phyloP scores from a whole-genome alignment of 495 filamentous ascomycete species.

The Lentithecium fluviatile region DNA sequence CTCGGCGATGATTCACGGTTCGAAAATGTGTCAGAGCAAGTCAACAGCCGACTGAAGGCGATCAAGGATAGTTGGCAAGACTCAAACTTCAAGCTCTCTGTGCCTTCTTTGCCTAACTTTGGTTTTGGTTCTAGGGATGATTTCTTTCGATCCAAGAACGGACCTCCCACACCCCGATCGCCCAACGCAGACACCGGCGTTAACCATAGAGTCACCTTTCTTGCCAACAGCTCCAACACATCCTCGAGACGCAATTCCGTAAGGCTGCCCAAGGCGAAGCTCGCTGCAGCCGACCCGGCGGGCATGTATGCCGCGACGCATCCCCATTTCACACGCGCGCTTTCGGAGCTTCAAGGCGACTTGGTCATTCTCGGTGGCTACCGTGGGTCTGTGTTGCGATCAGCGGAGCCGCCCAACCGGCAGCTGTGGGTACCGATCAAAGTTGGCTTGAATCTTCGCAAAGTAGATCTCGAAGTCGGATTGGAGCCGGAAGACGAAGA shows the following conservation, averaged over 20 bases:
- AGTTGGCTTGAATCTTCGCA: constrained; percentile 86
- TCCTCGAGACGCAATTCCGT: neutral
- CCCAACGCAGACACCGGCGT: constrained; percentile 28
- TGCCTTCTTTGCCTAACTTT: constrained; percentile 47
- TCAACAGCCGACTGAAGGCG: constrained; percentile 86
- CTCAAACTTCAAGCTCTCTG: constrained; percentile 67
- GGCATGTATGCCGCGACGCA: constrained; percentile 42
- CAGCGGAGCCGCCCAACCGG: constrained; percentile 75
- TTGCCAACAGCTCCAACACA: neutral
- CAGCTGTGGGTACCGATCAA: constrained; percentile 94
- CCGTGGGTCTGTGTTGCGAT: constrained; percentile 81
- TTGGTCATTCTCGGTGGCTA: constrained; percentile 90
- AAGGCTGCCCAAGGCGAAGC: constrained; percentile 8
- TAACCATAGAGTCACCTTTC: constrained; percentile 5
- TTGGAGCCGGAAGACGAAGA: constrained; percentile 82
- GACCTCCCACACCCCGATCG: constrained; percentile 33
- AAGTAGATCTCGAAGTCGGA: constrained; percentile 88
- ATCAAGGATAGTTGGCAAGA: constrained; percentile 86
- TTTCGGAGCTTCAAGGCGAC: constrained; percentile 75
- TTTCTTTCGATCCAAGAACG: constrained; percentile 25
- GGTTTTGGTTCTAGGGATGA: constrained; percentile 43
- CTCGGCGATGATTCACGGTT: constrained; percentile 86
- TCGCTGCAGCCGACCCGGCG: neutral
- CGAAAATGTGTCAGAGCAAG: constrained; percentile 70
- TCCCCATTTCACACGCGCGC: constrained; percentile 60